Percentiles rank a stretch among this genome's conserved stretches.
Conservation (phyloP, 1,284 basidiomycete species). For the Apiotrichum laibachii region DNA sequence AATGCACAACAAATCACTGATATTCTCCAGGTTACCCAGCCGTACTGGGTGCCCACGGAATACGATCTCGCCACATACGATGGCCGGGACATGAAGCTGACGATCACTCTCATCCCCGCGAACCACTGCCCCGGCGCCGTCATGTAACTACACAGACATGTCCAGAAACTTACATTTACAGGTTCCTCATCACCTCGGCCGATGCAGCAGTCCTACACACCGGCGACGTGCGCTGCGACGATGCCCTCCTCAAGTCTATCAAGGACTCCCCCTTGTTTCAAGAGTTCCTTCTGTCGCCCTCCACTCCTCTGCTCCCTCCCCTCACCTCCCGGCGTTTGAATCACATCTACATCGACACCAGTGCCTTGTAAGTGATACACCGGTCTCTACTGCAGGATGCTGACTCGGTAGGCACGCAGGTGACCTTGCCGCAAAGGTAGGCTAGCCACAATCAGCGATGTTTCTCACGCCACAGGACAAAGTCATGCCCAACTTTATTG, state of each 20-base stretch:
- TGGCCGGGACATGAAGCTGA: constrained; percentile 56
- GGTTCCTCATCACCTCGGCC: constrained; percentile 80
- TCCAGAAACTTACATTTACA: constrained; percentile 39
- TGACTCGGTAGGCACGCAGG: background rate
- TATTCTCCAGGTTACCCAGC: constrained; percentile 28
- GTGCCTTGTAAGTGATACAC: constrained; percentile 38
- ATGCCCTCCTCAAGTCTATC: constrained; percentile 68
- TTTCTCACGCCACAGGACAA: background rate
- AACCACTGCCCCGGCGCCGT: constrained; percentile 93
- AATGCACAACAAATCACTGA: background rate
- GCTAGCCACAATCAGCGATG: constrained; percentile 3
- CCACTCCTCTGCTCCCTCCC: background rate
- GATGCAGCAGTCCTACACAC: constrained; percentile 78
- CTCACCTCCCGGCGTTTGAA: constrained; percentile 54
- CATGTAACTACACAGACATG: constrained; percentile 56
- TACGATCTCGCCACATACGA: constrained; percentile 58
- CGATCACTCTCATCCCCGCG: constrained; percentile 78
- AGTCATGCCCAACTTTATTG: background rate
- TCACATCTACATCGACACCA: constrained; percentile 82
- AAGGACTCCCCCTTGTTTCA: constrained; percentile 66
- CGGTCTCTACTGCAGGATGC: background rate
- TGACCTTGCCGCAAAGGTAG: constrained; percentile 70
- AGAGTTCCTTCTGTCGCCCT: constrained; percentile 59
- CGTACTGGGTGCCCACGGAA: constrained; percentile 56
- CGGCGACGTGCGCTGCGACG: constrained; percentile 85